Evolutionary conservation across 1,284 basidiomycete species (phyloP), one percentile per base, ranked within the genome.

Genomic region (Ceratobasidium sp.): DNA sequence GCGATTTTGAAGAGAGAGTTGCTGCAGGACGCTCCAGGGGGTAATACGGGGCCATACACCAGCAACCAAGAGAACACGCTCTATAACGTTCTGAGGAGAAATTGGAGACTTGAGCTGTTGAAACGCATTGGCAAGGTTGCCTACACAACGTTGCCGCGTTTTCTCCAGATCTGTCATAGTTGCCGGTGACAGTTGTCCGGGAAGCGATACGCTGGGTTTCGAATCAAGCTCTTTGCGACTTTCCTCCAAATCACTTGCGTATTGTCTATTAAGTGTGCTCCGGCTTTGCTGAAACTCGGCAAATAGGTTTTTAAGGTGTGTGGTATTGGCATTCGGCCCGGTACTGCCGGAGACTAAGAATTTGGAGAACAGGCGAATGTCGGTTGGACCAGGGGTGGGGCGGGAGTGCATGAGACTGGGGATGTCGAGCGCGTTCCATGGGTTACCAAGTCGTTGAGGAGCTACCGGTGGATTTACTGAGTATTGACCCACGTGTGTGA

Each of bases 41-140:
- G 56, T 60, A 8, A 39, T 11, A n/a, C 49, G n/a, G 4, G 68
- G 68, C 68, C 68, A 69, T 21, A 69, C 13, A 7, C 68, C 60
- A 14, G 68, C 19, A 1, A 25, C 46, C 6, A 13, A 27, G 4
- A 68, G 8, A 8, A 58, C 19, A 23, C 8, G 3, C 1, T 68
- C 56, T 14, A 68, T 16, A 6, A 1, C 1, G 2, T 27, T 58
- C 29, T 1, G 9, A 2, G 68, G 53, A 9, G 23, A 33, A 1
- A 69, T 25, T n/a, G 30, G 25, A 50, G 1, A 14, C 47, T n/a
- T 36, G 8, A 53, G 46, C 41, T 23, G 21, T 27, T 36, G 8
- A 23, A 16, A 50, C 13, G 21, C 21, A 27, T 8, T 14, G 23
- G 1, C 13, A 16, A 50, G 36, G 19, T 53, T 4, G 14, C 2